A percentile compares a stretch with the other conserved stretches of the same genome.
Conservation (phyloP, 805 yeast genomes). For the Candida oleophila region DNA sequence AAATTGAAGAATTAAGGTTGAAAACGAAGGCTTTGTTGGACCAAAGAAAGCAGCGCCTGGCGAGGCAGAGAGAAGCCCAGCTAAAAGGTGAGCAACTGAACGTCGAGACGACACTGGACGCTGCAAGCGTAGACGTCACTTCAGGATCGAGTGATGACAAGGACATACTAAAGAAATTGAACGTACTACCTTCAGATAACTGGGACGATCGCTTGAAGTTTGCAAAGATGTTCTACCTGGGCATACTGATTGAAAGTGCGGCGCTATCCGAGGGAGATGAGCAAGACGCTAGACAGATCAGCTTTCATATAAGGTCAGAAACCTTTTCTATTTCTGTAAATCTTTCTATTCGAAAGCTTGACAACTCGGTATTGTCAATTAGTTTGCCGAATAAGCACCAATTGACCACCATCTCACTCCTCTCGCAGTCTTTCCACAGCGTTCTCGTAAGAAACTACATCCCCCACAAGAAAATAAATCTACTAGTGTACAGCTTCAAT, state of each 20-base stretch:
- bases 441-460: slow-evolving; percentile 22
- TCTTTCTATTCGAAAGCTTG: not conserved
- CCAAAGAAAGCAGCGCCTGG: slow-evolving; percentile 11
- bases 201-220: slow-evolving; percentile 26
- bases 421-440: slow-evolving; percentile 23
- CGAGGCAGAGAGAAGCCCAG: slow-evolving; percentile 15
- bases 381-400: slow-evolving; percentile 5
- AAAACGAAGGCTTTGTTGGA: slow-evolving; percentile 13
- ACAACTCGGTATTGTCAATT: slow-evolving; percentile 12
- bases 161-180: slow-evolving; percentile 21
- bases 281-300: not conserved
- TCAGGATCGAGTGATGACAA: slow-evolving; percentile 19
- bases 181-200: slow-evolving; percentile 35
- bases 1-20: slow-evolving; percentile 16
- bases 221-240: slow-evolving; percentile 25
- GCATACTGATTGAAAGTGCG: slow-evolving; percentile 15
- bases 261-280: not conserved
- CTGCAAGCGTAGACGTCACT: slow-evolving; percentile 3
- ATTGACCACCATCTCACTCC: slow-evolving; percentile 12
- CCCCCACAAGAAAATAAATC: slow-evolving; percentile 24
- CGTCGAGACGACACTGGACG: not conserved
- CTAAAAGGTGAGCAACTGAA: slow-evolving; percentile 8
- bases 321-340: not conserved
- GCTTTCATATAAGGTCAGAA: not conserved
- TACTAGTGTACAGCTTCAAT: slow-evolving; percentile 30